phyloP scores from a whole-genome alignment of 441 rosid species.

The Populus tomentosa region DNA sequence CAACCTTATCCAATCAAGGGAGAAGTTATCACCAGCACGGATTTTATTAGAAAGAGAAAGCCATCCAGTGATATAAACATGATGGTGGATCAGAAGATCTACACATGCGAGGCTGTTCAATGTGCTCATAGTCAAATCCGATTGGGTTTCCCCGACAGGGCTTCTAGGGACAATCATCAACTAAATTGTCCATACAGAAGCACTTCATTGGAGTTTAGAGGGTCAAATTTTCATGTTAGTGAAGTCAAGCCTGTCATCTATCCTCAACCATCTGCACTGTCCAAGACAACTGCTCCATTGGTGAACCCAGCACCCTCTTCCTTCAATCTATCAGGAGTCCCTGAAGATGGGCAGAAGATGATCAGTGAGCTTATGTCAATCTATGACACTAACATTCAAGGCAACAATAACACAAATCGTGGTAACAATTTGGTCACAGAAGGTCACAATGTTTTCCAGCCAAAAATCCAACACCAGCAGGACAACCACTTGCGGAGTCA shows the following conservation, averaged over 20 bases:
- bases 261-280: constrained; percentile 40
- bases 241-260: constrained; percentile 61
- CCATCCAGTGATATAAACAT: constrained; percentile 34
- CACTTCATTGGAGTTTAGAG: constrained; percentile 38
- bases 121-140: constrained; percentile 63
- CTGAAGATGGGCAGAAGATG: constrained; percentile 83
- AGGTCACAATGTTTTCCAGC: constrained; percentile 34
- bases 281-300: constrained; percentile 31
- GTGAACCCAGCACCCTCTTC: constrained; percentile 33
- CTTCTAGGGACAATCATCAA: constrained; percentile 81
- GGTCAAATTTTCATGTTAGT: constrained; percentile 47
- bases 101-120: constrained; percentile 64
- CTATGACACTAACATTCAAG: constrained; percentile 52
- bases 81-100: constrained; percentile 51
- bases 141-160: constrained; percentile 63
- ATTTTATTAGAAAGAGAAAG: constrained; percentile 62
- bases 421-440: constrained; percentile 32
- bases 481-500: constrained; percentile 44
- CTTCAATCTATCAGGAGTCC: constrained; percentile 66
- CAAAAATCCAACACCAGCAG: constrained; percentile 44
- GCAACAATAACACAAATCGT: constrained; percentile 30
- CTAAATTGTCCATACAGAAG: constrained; percentile 49
- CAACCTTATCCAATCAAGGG: constrained; percentile 45
- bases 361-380: constrained; percentile 73
- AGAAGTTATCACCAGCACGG: constrained; percentile 36